Conservation (phyloP, 345 rosid genomes). For the Gossypium bickii region DNA sequence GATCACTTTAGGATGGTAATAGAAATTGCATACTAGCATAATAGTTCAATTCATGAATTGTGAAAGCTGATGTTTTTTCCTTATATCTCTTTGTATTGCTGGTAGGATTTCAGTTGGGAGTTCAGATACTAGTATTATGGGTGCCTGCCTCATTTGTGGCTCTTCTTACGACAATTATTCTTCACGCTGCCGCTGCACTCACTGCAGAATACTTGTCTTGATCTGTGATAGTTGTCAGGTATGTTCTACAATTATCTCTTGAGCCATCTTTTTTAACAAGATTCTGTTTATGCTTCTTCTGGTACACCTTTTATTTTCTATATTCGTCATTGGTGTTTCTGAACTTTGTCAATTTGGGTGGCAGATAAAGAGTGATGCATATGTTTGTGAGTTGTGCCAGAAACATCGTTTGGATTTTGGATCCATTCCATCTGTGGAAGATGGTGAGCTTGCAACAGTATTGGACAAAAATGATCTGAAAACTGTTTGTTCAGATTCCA, state of each 20-base stretch:
- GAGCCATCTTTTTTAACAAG: not conserved
- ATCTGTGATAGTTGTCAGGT: constrained; percentile 80
- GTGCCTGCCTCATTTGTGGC: constrained; percentile 72
- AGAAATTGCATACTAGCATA: not conserved
- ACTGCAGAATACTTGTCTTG: constrained; percentile 89
- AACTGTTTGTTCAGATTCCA: constrained; percentile 24
- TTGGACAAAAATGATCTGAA: constrained; percentile 13
- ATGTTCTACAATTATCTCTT: constrained; percentile 10
- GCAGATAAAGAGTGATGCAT: constrained; percentile 52
- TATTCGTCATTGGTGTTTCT: constrained; percentile 19
- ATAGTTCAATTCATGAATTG: not conserved
- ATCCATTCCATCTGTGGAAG: constrained; percentile 19
- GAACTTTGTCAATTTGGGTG: constrained; percentile 17
- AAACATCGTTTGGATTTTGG: constrained; percentile 46
- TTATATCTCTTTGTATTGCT: constrained; percentile 15
- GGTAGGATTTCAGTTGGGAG: constrained; percentile 89
- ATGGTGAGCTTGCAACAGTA: constrained; percentile 17
- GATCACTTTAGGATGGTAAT: not conserved
- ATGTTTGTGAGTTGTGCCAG: constrained; percentile 79
- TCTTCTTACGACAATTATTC: constrained; percentile 76
- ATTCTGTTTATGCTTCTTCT: not conserved
- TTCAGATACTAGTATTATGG: constrained; percentile 47
- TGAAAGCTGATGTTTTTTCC: not conserved
- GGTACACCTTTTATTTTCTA: not conserved
- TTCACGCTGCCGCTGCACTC: constrained; percentile 69